Base-by-base conservation (phyloP, 331 rosid genomes). In the Stylosanthes scabra region DNA sequence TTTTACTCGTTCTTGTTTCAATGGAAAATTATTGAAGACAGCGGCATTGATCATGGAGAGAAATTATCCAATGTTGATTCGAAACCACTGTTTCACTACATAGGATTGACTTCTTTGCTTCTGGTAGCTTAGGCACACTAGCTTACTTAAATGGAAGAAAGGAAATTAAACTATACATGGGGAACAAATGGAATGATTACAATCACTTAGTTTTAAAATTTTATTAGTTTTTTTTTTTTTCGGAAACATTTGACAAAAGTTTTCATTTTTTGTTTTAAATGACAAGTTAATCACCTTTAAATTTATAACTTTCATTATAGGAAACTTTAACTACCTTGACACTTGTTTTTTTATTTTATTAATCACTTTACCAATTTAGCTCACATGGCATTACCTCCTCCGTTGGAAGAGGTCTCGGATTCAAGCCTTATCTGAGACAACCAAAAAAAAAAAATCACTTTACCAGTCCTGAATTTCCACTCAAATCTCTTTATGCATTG, bases 31-130 rank as follows among this genome's bases (percentile, higher is more conserved):
- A 47, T 39, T 15, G 42, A 27, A 10, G 41, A 41, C 39, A 13
- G 12, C 3, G 8, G 62, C 46, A 37, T 2, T 49, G 70, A 52
- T 15, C 10, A 34, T 60, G 51, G 15, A 44, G 66, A 54, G 13
- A 66, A 71, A 60, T 59, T 59, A 40, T 46, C 68, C 29, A 27
- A 11, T 66, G 31, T 60, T 51, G n/a, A 67, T 51, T 60, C 44
- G 42, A 73, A 67, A 9, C 10, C 50, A 40, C 34, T 31, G 44
- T 79, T 52, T 41, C 9, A 1, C 31, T 12, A 16, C 44, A 42
- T 52, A 16, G 7, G 9, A 34, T 46, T 75, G 68, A 47, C 59
- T 40, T 57, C 45, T 37, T 13, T 42, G 16, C 41, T 29, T 9
- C 14, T 44, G 27, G 9, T 3, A 8, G 57, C 57, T 11, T 31